Conservation (phyloP, 1,284 basidiomycete species). For the Malassezia brasiliensis region DNA sequence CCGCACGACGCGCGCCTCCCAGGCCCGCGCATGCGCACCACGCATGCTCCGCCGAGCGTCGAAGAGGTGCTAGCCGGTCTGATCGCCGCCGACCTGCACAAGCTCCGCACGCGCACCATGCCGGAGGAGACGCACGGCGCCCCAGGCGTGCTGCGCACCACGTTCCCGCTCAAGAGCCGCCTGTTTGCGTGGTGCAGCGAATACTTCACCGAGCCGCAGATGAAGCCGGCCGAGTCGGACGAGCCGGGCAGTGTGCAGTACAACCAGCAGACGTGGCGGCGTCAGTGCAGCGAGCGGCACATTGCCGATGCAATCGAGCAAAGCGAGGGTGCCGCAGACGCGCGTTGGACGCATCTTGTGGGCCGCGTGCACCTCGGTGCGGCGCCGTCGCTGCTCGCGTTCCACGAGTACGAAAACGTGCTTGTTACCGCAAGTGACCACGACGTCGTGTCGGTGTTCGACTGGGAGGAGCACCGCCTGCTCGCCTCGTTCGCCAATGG, state of each 20-base stretch:
- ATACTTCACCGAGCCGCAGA: conserved; percentile 87
- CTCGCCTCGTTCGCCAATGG: conserved; percentile 80
- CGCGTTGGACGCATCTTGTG: conserved; percentile 66
- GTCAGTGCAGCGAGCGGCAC: conserved; percentile 77
- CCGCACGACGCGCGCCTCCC: neutral
- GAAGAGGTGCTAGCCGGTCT: conserved; percentile 33
- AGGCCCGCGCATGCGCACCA: conserved; percentile 7
- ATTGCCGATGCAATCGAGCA: conserved; percentile 59
- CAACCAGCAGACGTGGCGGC: conserved; percentile 91
- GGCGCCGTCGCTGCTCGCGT: conserved; percentile 55
- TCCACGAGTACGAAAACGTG: conserved; percentile 87
- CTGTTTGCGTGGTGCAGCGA: conserved; percentile 95
- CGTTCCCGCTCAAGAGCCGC: conserved; percentile 74
- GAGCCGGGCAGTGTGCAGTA: conserved; percentile 88
- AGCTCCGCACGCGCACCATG: conserved; percentile 25
- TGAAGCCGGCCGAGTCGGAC: conserved; percentile 75
- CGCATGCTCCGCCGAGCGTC: conserved; percentile 21
- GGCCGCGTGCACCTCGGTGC: conserved; percentile 60
- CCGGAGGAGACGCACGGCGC: conserved; percentile 16
- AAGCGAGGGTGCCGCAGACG: conserved; percentile 52
- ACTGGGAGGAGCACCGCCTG: conserved; percentile 74
- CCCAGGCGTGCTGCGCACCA: conserved; percentile 52
- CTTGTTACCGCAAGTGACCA: conserved; percentile 74
- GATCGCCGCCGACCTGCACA: conserved; percentile 41
- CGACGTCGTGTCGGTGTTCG: conserved; percentile 85